These are phyloP conservation scores for Mucuna pruriens DNA, from an alignment of 306 rosid genomes.

Conservation along the genomic window DNA sequence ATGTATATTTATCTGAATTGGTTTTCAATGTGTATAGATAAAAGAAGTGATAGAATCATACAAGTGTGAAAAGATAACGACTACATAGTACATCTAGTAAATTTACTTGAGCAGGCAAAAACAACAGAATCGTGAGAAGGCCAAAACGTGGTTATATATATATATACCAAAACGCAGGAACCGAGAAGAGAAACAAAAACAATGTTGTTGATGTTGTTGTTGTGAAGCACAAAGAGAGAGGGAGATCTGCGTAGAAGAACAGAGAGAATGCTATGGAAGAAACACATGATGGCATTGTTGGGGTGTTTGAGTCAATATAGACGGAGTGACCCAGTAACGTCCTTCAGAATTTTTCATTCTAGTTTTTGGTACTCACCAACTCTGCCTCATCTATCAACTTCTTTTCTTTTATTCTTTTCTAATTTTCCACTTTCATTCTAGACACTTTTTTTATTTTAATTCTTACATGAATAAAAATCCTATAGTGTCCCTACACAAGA, in stretches of 20 bases:
- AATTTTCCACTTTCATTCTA: not conserved
- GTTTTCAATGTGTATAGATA: not conserved
- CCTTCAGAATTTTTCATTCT: slow-evolving; percentile 50
- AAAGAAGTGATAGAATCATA: not conserved
- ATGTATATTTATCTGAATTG: not conserved
- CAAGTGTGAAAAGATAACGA: not conserved
- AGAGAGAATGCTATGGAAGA: slow-evolving; percentile 28
- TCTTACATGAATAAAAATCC: not conserved
- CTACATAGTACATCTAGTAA: not conserved
- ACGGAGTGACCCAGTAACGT: slow-evolving; percentile 45
- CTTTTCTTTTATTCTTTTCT: not conserved
- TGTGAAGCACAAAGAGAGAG: slow-evolving; percentile 3
- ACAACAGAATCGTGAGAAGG: not conserved
- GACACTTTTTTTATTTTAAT: not conserved
- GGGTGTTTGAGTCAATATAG: slow-evolving; percentile 48
- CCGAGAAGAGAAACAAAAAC: not conserved
- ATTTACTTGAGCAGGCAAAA: not conserved
- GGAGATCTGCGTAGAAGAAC: not conserved
- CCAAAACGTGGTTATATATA: not conserved
- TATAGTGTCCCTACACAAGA: not conserved
- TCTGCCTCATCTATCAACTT: slow-evolving; percentile 18
- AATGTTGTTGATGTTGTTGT: slow-evolving; percentile 13
- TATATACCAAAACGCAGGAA: slow-evolving; percentile 13
- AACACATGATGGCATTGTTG: slow-evolving; percentile 45
- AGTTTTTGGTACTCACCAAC: slow-evolving; percentile 59